Percentiles rank a stretch among this genome's conserved stretches.
Conservation (phyloP, 2,329 filamentous ascomycete genomes). For the Pyricularia pennisetigena region DNA sequence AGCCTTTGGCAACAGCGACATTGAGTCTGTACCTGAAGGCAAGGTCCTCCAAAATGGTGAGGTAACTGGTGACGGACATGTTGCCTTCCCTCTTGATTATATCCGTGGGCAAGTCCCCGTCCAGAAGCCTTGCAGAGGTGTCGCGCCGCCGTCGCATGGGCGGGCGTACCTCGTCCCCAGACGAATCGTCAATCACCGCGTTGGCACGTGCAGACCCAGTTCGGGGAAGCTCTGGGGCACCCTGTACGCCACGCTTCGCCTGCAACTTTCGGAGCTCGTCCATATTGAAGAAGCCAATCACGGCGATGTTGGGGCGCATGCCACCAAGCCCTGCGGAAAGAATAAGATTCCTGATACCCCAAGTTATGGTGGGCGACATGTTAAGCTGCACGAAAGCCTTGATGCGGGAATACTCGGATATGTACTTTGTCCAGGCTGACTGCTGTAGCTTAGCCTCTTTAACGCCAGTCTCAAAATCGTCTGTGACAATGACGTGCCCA, state of each 20-base stretch:
- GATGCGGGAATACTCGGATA: slow-evolving; percentile 70
- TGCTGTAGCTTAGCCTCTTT: slow-evolving; percentile 76
- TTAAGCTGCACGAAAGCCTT: slow-evolving; percentile 86
- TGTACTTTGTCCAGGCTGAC: slow-evolving; percentile 74
- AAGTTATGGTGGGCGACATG: slow-evolving; percentile 73
- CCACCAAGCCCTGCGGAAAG: slow-evolving; percentile 74
- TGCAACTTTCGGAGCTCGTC: slow-evolving; percentile 58
- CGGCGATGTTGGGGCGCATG: slow-evolving; percentile 81
- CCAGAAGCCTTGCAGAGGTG: slow-evolving; percentile 44
- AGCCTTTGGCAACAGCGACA: slow-evolving; percentile 75
- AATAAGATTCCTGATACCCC: slow-evolving; percentile 77
- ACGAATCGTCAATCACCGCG: neutral
- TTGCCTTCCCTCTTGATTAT: slow-evolving; percentile 56
- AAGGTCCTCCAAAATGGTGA: slow-evolving; percentile 76
- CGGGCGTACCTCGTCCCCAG: neutral
- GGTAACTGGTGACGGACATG: slow-evolving; percentile 63
- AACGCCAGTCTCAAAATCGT: slow-evolving; percentile 70
- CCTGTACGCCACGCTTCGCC: slow-evolving; percentile 12
- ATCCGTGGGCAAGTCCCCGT: slow-evolving; percentile 57
- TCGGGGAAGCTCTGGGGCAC: neutral
- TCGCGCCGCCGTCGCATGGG: slow-evolving; percentile 35
- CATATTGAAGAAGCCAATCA: slow-evolving; percentile 72
- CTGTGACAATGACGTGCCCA: slow-evolving; percentile 78
- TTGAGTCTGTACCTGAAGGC: slow-evolving; percentile 71
- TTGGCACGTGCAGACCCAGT: neutral